These are phyloP conservation scores for Termitomyces sp. DNA, from an alignment of 768 basidiomycete species.

Conservation along the genomic window DNA sequence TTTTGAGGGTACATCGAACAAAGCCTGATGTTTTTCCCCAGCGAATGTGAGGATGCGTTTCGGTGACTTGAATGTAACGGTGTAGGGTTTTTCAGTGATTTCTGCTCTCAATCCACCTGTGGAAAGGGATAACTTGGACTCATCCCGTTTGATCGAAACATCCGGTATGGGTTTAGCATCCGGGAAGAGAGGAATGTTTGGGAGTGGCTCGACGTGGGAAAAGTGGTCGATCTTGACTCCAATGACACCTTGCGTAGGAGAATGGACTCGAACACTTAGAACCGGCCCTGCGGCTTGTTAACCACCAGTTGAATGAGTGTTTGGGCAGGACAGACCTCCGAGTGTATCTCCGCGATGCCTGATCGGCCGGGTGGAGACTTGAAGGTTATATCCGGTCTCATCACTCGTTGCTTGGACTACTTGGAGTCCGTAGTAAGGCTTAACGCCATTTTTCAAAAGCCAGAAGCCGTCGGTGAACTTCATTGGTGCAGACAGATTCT, in stretches of 20 bases:
- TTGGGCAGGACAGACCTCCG: conserved; percentile 31
- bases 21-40: conserved; percentile 48
- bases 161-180: conserved; percentile 45
- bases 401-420: conserved; percentile 44
- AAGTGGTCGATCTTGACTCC: conserved; percentile 55
- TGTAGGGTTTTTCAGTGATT: conserved; percentile 55
- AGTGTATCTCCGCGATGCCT: conserved; percentile 60
- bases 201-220: conserved; percentile 33
- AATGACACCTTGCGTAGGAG: conserved; percentile 49
- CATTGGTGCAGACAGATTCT: conserved; percentile 29
- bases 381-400: conserved; percentile 44
- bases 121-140: conserved; percentile 26
- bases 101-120: conserved; percentile 48
- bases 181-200: conserved; percentile 57
- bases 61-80: conserved; percentile 53
- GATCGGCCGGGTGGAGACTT: conserved; percentile 56
- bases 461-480: conserved; percentile 74
- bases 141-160: conserved; percentile 27
- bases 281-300: conserved; percentile 36
- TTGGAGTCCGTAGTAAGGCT: conserved; percentile 55
- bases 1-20: conserved; percentile 49
- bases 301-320: conserved; percentile 7
- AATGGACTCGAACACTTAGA: conserved; percentile 43
- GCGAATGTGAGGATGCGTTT: conserved; percentile 40
- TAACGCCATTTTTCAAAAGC: conserved; percentile 58